These are phyloP conservation scores for Hanseniaspora sp. DNA, from an alignment of 1,139 yeast genomes.

Conservation along the genomic window DNA sequence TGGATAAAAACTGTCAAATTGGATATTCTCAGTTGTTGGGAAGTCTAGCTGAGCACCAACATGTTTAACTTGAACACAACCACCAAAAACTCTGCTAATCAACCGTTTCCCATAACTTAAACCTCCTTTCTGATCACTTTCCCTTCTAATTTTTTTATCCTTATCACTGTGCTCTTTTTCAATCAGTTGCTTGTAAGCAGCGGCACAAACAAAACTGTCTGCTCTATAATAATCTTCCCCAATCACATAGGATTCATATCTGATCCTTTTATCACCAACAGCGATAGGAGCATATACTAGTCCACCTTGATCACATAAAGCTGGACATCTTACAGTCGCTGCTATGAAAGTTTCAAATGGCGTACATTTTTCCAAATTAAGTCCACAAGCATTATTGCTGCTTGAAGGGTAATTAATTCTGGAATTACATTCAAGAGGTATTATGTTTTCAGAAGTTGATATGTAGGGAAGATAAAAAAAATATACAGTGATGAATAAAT, in stretches of 20 bases:
- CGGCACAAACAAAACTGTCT: slow-evolving; percentile 81
- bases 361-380: slow-evolving; percentile 50
- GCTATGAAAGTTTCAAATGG: slow-evolving; percentile 28
- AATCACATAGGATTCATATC: slow-evolving; percentile 60
- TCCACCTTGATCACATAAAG: slow-evolving; percentile 68
- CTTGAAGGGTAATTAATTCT: slow-evolving; percentile 58
- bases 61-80: slow-evolving; percentile 60
- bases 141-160: neutral
- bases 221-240: slow-evolving; percentile 80
- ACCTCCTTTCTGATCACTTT: neutral
- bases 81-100: slow-evolving; percentile 64
- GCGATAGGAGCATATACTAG: slow-evolving; percentile 70
- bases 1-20: slow-evolving; percentile 64
- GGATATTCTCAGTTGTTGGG: slow-evolving; percentile 41
- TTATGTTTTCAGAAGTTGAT: slow-evolving; percentile 20
- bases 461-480: slow-evolving; percentile 24
- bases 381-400: slow-evolving; percentile 59
- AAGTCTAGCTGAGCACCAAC: slow-evolving; percentile 45
- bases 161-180: too few relatives aligned
- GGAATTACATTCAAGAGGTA: slow-evolving; percentile 38
- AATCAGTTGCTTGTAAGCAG: slow-evolving; percentile 52
- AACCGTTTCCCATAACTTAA: slow-evolving; percentile 43
- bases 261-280: slow-evolving; percentile 57
- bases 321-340: slow-evolving; percentile 63
- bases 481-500: slow-evolving; percentile 27